Evolutionary conservation across 805 yeast genomes (phyloP), one percentile per base, ranked within the genome.

Genomic region (Metschnikowia anglica): DNA sequence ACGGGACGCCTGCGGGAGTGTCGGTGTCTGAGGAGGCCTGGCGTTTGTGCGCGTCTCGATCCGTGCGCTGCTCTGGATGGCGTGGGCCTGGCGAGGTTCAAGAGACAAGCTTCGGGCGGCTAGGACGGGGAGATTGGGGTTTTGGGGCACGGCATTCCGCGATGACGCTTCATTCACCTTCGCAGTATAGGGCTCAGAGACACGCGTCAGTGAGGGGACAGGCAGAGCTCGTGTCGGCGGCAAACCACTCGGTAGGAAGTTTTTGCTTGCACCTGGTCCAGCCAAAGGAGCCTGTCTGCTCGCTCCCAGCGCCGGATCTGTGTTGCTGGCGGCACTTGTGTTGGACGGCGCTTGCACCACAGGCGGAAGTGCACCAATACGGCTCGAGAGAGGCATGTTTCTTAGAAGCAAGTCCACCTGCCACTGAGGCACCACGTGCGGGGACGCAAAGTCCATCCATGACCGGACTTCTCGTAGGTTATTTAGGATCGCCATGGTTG

Each of bases 401-500:
- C 33, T 36, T 35, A 35, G 35, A 13, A 42, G 37, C 24, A 46
- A 7, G 11, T 41, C 50, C 12, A 41, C 32, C 18, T 35, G 46
- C 49, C 52, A 44, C 30, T 34, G 32, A 3, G 44, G 49, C 2
- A 44, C 49, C 18, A 41, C 38, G 13, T 45, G 48, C 3, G 56
- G 55, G 12, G 29, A 16, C 3, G 43, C 40, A 18, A 39, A 20
- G n/a, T 43, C 48, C 37, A 51, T 25, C 56, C 56, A 53, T 4
- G 44, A 30, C 28, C 44, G 44, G 41, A 44, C 44, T 13, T 53
- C 56, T 17, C 41, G 26, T 26, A 45, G 47, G 35, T 53, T 53
- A 41, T 53, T 53, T n/a, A 45, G 44, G 34, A 53, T 47, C 35
- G 52, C 54, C 55, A 53, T 53, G 35, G 34, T 23, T 10, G 34